Conservation (phyloP, 257 asterid genomes). For the Solanum pennellii region DNA sequence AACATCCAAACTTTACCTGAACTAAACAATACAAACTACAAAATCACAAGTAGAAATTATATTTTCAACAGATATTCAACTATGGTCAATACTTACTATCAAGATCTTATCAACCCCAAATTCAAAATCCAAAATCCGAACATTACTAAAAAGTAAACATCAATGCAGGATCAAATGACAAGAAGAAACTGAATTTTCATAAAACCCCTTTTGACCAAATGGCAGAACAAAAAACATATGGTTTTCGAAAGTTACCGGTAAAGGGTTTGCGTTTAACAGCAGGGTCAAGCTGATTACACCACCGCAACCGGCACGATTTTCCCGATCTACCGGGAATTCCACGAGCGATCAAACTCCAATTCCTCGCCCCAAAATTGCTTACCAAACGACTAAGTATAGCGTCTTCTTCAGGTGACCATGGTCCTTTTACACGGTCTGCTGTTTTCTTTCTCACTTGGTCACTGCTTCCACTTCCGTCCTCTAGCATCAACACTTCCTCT, state of each 20-base stretch:
- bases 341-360: conserved; percentile 84
- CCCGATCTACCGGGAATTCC: conserved; percentile 91
- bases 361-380: conserved; percentile 58
- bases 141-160: background rate
- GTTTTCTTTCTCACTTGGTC: background rate
- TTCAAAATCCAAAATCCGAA: background rate
- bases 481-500: conserved; percentile 16
- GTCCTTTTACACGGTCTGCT: conserved; percentile 68
- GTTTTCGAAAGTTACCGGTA: conserved; percentile 34
- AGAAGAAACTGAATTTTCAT: background rate
- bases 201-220: background rate
- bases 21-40: background rate
- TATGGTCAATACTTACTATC: background rate
- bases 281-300: conserved; percentile 97
- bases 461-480: conserved; percentile 16
- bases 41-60: background rate
- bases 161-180: background rate
- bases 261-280: conserved; percentile 76
- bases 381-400: conserved; percentile 57
- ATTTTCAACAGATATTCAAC: background rate
- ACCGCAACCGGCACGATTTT: conserved; percentile 84
- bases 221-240: background rate
- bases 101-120: background rate
- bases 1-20: background rate
- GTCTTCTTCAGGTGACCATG: conserved; percentile 92